phyloP scores from a whole-genome alignment of 257 asterid genomes.

The Solanum dulcamara region DNA sequence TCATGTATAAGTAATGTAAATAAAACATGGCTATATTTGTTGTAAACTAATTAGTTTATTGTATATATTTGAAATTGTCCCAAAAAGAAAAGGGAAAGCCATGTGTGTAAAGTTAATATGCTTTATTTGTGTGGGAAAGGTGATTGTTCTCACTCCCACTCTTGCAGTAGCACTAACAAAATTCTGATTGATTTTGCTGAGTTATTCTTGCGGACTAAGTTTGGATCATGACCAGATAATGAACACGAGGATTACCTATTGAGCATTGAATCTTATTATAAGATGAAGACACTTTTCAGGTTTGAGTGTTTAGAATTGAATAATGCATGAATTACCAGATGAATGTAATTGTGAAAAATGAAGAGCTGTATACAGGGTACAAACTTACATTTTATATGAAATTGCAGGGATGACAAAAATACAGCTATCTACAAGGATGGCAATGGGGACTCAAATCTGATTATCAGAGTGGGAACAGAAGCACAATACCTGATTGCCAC shows the following conservation, averaged over 20 bases:
- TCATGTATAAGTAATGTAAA: too few relatives aligned
- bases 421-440: background rate
- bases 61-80: too few relatives aligned
- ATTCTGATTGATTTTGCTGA: background rate
- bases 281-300: background rate
- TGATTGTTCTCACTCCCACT: background rate
- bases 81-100: background rate
- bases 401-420: background rate
- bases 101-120: background rate
- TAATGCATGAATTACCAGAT: background rate
- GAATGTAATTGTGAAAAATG: background rate
- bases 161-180: background rate
- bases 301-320: background rate
- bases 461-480: background rate
- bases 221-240: background rate
- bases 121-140: background rate
- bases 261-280: background rate
- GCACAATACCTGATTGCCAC: conserved; percentile 46
- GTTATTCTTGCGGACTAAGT: background rate
- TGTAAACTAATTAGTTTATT: too few relatives aligned
- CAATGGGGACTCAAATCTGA: background rate
- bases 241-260: background rate
- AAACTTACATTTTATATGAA: background rate
- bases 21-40: too few relatives aligned
- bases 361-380: background rate